A percentile compares a stretch with the other conserved stretches of the same genome.
phyloP scores from a whole-genome alignment of 192 early-diverging fungal genomes.

The Coemansia sp. region DNA sequence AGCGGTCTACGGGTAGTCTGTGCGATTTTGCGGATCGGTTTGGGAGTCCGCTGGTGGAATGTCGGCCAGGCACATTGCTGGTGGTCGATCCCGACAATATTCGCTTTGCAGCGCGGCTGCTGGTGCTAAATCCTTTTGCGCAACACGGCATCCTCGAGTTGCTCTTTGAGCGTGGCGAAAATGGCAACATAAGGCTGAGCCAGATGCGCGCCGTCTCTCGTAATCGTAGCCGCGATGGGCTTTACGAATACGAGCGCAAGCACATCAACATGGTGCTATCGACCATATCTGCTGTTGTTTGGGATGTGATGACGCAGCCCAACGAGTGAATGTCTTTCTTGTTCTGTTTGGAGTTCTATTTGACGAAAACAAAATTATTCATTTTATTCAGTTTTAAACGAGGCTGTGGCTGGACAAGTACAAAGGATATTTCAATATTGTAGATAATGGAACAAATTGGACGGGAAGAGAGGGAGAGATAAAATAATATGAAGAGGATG shows the following conservation, averaged over 20 bases:
- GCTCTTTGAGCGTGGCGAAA: constrained; percentile 35
- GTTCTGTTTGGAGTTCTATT: neutral
- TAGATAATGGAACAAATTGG: neutral
- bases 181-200: constrained; percentile 19
- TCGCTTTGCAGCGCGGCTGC: constrained; percentile 33
- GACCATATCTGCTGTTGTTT: constrained; percentile 48
- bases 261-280: constrained; percentile 51
- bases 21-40: constrained; percentile 20
- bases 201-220: constrained; percentile 38
- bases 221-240: constrained; percentile 29
- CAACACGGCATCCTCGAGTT: constrained; percentile 45
- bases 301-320: constrained; percentile 35
- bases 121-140: constrained; percentile 51
- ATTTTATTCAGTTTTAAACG: neutral
- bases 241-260: constrained; percentile 54
- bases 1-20: neutral
- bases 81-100: constrained; percentile 37
- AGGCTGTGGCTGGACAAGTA: neutral
- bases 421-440: neutral
- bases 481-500: neutral
- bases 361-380: neutral
- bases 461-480: neutral
- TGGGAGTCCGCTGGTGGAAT: constrained; percentile 31
- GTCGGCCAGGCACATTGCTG: constrained; percentile 37
- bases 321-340: constrained; percentile 1